A percentile compares a stretch with the other conserved stretches of the same genome.
phyloP scores from a whole-genome alignment of 2,329 filamentous ascomycete species.

The Magnaporthiopsis poae region DNA sequence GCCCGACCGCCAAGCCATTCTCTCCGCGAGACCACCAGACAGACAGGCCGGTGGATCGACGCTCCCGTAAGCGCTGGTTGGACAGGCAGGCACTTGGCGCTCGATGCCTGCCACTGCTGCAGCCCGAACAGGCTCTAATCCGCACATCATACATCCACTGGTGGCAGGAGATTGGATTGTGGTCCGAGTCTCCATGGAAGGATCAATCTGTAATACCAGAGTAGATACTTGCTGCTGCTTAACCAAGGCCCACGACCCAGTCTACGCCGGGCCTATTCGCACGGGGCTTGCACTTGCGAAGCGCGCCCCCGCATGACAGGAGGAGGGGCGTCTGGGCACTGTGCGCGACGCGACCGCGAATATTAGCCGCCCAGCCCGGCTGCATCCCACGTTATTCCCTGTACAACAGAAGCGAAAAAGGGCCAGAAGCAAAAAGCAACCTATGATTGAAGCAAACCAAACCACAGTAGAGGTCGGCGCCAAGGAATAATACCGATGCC shows the following conservation, averaged over 20 bases:
- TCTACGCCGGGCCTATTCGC: not conserved
- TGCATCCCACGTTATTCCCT: not conserved
- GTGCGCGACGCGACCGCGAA: not conserved
- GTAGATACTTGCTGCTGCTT: not conserved
- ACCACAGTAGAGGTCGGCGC: no score
- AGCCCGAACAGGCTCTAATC: not conserved
- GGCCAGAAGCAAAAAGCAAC: no score
- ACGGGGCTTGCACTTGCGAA: not conserved
- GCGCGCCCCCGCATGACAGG: not conserved
- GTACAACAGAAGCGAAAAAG: no score
- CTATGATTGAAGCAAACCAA: no score
- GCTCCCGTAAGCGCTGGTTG: no score
- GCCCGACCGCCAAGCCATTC: no score
- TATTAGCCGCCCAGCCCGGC: not conserved
- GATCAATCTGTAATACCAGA: not conserved
- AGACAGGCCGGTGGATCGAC: not conserved
- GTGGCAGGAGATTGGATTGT: not conserved
- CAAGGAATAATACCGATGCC: not conserved
- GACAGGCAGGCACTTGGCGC: no score
- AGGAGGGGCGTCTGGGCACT: not conserved
- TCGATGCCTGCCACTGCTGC: not conserved
- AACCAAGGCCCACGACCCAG: not conserved
- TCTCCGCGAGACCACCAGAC: no score
- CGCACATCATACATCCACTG: not conserved
- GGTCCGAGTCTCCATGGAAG: not conserved